These are phyloP conservation scores for Globisporangium carolinianum DNA, from an alignment of 352 stramenopile genomes.

Conservation along the genomic window DNA sequence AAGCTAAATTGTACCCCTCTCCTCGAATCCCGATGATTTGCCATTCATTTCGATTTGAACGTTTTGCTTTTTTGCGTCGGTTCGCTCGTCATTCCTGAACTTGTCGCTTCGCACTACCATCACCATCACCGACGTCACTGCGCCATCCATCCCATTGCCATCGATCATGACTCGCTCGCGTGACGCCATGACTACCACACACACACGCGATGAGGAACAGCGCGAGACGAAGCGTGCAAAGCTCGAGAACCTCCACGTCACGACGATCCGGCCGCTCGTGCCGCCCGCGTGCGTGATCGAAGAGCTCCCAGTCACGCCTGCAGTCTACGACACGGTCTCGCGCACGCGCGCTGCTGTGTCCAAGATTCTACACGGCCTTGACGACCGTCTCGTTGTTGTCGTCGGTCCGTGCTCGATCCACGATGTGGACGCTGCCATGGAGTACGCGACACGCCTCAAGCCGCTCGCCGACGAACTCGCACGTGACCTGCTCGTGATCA, in stretches of 20 bases:
- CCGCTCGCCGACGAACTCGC: constrained; percentile 63
- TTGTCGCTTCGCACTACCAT: too few relatives aligned
- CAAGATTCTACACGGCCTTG: constrained; percentile 70
- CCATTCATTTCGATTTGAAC: too few relatives aligned
- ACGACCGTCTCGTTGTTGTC: constrained; percentile 79
- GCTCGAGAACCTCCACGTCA: constrained; percentile 63
- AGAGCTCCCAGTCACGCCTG: constrained; percentile 60
- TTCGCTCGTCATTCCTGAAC: too few relatives aligned
- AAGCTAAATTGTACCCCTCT: too few relatives aligned
- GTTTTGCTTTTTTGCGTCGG: too few relatives aligned
- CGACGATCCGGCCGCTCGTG: constrained; percentile 63
- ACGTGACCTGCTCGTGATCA: constrained; percentile 83
- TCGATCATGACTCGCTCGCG: constrained; percentile 22
- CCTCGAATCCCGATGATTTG: too few relatives aligned
- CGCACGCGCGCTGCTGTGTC: constrained; percentile 42
- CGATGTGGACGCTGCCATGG: constrained; percentile 80
- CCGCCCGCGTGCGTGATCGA: constrained; percentile 64
- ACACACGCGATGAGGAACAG: constrained; percentile 21
- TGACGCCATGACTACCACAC: not conserved
- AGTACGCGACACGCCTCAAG: constrained; percentile 69
- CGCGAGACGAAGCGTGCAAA: constrained; percentile 53
- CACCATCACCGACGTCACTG: too few relatives aligned
- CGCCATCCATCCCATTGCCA: too few relatives aligned
- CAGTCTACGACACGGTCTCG: constrained; percentile 63
- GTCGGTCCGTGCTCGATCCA: constrained; percentile 89